These are phyloP conservation scores for Cyclotella atomus DNA, from an alignment of 108 stramenopile genomes.

Conservation along the genomic window DNA sequence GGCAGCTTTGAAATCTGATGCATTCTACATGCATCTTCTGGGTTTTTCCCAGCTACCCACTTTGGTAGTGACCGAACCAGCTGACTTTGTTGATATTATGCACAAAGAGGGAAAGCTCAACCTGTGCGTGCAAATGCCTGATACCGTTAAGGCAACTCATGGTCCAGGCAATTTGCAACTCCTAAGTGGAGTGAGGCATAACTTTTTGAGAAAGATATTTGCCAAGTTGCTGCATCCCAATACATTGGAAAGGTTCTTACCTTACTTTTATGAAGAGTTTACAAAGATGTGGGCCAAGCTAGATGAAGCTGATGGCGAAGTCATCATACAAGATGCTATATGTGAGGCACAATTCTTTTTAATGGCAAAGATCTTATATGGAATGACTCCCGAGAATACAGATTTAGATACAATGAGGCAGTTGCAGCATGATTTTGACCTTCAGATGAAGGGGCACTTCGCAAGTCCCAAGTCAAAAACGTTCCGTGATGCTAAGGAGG, in stretches of 20 bases:
- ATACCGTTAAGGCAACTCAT: background rate
- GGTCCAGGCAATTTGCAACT: background rate
- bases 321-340: slow-evolving; percentile 8
- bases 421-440: background rate
- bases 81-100: background rate
- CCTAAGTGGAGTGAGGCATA: background rate
- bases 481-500: background rate
- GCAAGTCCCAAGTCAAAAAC: slow-evolving; percentile 9
- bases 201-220: slow-evolving; percentile 10
- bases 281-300: background rate
- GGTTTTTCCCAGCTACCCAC: background rate
- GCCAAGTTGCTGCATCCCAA: background rate
- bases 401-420: background rate
- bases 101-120: slow-evolving; percentile 1
- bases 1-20: background rate
- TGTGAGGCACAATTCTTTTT: slow-evolving; percentile 14
- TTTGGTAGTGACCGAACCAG: slow-evolving; percentile 1
- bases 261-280: background rate
- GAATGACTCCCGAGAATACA: slow-evolving; percentile 7
- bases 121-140: slow-evolving; percentile 1
- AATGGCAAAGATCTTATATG: slow-evolving; percentile 12
- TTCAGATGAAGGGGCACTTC: slow-evolving; percentile 6
- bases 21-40: slow-evolving; percentile 1
- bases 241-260: background rate
- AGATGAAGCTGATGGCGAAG: background rate